Evolutionary conservation across 169 alveolate genomes (phyloP).

Genomic region (Plasmodium relictum): DNA sequence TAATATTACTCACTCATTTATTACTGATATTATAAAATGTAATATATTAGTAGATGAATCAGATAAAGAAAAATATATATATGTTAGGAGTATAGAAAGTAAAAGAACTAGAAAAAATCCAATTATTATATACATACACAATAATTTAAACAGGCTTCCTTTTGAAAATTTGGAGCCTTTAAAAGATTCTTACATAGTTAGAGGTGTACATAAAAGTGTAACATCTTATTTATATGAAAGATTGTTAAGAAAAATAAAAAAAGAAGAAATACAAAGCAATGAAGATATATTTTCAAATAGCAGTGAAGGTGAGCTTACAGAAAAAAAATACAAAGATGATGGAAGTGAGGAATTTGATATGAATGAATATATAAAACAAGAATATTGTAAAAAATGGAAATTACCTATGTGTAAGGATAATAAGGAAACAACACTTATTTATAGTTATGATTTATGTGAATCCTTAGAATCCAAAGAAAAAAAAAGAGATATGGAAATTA

Average conservation of each 20-base stretch:
- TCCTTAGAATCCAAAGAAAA: neutral
- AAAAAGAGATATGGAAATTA: neutral
- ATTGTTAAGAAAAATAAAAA: slow-evolving; percentile 26
- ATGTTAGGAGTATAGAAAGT: slow-evolving; percentile 39
- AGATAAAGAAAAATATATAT: slow-evolving; percentile 47
- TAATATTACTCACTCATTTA: slow-evolving; percentile 57
- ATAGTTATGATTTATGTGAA: neutral
- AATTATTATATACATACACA: slow-evolving; percentile 50
- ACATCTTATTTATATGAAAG: slow-evolving; percentile 63
- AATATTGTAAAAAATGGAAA: slow-evolving; percentile 35
- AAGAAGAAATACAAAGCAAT: slow-evolving; percentile 8
- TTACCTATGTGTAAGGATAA: neutral
- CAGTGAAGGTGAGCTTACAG: neutral
- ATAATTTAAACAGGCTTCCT: slow-evolving; percentile 64
- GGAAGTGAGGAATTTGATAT: neutral
- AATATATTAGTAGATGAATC: slow-evolving; percentile 16
- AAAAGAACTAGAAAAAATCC: slow-evolving; percentile 61
- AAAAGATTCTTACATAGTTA: slow-evolving; percentile 67
- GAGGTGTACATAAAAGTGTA: slow-evolving; percentile 58
- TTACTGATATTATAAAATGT: slow-evolving; percentile 48
- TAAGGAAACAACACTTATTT: neutral
- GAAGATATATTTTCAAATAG: neutral
- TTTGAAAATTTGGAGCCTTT: slow-evolving; percentile 72
- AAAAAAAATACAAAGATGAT: slow-evolving; percentile 1
- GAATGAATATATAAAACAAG: slow-evolving; percentile 31